Evolutionary conservation across 148 eudicot species (phyloP), one percentile per base, ranked within the genome.

Genomic region (Vaccinium corymbosum): DNA sequence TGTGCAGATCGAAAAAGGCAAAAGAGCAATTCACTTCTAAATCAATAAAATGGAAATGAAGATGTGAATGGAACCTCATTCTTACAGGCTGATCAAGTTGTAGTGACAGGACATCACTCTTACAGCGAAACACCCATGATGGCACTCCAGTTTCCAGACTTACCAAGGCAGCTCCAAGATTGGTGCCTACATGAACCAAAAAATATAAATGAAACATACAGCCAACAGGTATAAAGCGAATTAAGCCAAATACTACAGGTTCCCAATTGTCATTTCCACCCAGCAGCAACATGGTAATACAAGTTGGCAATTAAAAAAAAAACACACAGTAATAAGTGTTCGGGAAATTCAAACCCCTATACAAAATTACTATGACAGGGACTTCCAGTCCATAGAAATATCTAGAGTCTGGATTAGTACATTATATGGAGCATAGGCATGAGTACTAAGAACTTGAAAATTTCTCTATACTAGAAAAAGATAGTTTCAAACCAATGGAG

Each of bases 21-120:
- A 74, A 48, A 16, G 79, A 48, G 32, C 48, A 53, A 61, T 61
- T 72, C 6, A 80, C 70, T 12, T 5, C 62, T 20, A 35, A 48
- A 48, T 48, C 29, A 12, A 20, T 8, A 8, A 75, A 29, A 52
- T 51, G 50, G 7, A 3, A 19, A 38, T 12, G 61, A 73, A 73
- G 20, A 12, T 13, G 51, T 17, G 77, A 57, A 25, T 79, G 72
- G 19, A 87, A 82, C 49, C 81, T 86, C 81, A 73, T 51, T 25
- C 78, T 90, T 91, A 95, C 98, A 88, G 93, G 87, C 61, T 88
- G 90, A 87, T 91, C 89, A 83, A 92, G 79, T 89, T 95, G 93
- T 80, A 93, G 79, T 56, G 96, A 88, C 74, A 95, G 88, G 85
- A 92, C 95, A 80, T 95, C 98, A 71, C 98, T 95, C 85, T 89